Evolutionary conservation across 495 filamentous ascomycete genomes (phyloP).

Genomic region (Hypoxylon subgilvum): DNA sequence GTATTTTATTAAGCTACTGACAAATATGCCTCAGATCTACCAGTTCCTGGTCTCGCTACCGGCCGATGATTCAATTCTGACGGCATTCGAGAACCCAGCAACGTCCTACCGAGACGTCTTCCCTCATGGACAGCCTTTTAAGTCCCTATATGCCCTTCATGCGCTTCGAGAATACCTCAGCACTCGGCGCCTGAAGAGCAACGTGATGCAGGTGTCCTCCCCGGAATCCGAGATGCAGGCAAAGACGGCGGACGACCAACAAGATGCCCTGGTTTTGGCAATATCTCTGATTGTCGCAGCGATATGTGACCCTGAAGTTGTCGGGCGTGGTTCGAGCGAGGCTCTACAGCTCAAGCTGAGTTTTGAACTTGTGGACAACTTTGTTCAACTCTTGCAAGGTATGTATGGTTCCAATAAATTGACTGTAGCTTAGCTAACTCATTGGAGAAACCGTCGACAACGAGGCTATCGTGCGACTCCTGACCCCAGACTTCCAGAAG

Average conservation of each 20-base stretch:
- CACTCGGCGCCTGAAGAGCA: constrained; percentile 36
- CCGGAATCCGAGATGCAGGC: constrained; percentile 23
- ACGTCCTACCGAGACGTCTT: constrained; percentile 65
- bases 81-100: constrained; percentile 61
- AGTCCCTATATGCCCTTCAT: constrained; percentile 74
- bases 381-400: constrained; percentile 54
- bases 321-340: constrained; percentile 45
- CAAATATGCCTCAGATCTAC: constrained; percentile 64
- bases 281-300: constrained; percentile 55
- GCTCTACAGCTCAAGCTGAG: constrained; percentile 49
- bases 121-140: constrained; percentile 72
- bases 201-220: constrained; percentile 50
- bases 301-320: constrained; percentile 52
- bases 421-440: constrained; percentile 3
- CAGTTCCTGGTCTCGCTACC: constrained; percentile 76
- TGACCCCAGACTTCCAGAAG: constrained; percentile 42
- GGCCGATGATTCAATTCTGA: constrained; percentile 65
- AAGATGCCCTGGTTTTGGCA: constrained; percentile 43
- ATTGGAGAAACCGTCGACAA: constrained; percentile 30
- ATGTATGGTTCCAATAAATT: not conserved
- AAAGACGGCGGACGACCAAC: constrained; percentile 22
- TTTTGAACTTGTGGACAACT: constrained; percentile 50
- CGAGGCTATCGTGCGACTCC: constrained; percentile 22
- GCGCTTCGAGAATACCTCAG: constrained; percentile 60
- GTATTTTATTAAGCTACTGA: constrained; percentile 28